A percentile compares a stretch with the other conserved stretches of the same genome.
phyloP scores from a whole-genome alignment of 768 basidiomycete species.

The Boletellus ananiceps region DNA sequence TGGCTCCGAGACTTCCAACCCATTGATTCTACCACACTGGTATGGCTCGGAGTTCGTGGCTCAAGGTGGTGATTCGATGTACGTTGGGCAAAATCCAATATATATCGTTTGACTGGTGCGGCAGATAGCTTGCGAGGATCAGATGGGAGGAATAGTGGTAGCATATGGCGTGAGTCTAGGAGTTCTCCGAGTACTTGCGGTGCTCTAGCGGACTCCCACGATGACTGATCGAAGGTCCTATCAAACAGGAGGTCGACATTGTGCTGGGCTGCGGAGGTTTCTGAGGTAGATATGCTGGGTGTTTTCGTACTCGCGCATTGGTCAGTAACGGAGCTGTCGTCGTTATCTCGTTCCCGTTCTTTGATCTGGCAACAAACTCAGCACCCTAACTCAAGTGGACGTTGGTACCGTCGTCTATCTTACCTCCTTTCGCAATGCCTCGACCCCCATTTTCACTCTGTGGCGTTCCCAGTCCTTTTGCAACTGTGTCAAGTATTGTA shows the following conservation, averaged over 20 bases:
- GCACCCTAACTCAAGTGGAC: background rate
- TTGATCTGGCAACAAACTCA: constrained; percentile 44
- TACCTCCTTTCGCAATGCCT: constrained; percentile 81
- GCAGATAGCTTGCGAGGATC: constrained; percentile 76
- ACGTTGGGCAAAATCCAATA: constrained; percentile 17
- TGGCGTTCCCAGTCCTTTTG: constrained; percentile 98
- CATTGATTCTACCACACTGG: constrained; percentile 41
- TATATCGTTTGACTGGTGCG: constrained; percentile 43
- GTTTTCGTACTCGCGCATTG: constrained; percentile 35
- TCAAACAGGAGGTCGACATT: constrained; percentile 82
- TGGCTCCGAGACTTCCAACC: constrained; percentile 57
- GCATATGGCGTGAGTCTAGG: constrained; percentile 89
- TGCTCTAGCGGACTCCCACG: constrained; percentile 75
- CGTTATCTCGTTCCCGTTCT: constrained; percentile 40
- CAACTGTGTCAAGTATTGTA: constrained; percentile 88
- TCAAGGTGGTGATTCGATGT: constrained; percentile 22
- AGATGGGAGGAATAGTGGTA: constrained; percentile 80
- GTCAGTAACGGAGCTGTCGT: constrained; percentile 32
- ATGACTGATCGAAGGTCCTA: constrained; percentile 52
- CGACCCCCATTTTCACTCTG: constrained; percentile 81
- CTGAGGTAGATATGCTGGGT: constrained; percentile 30
- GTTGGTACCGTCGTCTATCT: background rate
- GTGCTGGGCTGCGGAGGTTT: constrained; percentile 40
- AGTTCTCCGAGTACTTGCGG: constrained; percentile 87
- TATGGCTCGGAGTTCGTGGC: constrained; percentile 37